Evolutionary conservation across 208 protist species (phyloP).

Genomic region (Leishmania tropica): DNA sequence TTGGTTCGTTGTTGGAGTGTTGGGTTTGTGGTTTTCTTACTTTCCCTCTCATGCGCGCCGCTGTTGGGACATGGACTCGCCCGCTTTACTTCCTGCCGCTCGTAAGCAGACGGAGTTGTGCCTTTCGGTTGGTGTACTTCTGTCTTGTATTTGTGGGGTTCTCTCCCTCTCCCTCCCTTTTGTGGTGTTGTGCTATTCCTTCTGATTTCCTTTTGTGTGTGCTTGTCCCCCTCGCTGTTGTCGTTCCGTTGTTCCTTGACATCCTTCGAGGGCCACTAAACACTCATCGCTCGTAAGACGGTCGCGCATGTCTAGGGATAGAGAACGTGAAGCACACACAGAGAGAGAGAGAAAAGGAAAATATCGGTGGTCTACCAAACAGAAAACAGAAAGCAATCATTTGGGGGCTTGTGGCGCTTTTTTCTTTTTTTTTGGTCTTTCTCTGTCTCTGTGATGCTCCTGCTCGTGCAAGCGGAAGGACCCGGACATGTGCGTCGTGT

Average conservation of each 20-base stretch:
- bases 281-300: too few relatives aligned
- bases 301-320: too few relatives aligned
- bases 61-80: background rate
- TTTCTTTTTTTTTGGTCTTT: too few relatives aligned
- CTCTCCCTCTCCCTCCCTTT: background rate
- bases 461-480: slow-evolving; percentile 8
- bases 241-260: background rate
- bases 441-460: background rate
- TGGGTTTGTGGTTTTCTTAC: too few relatives aligned
- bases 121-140: background rate
- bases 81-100: background rate
- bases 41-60: background rate
- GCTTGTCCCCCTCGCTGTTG: too few relatives aligned
- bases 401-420: too few relatives aligned
- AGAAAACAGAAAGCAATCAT: too few relatives aligned
- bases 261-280: too few relatives aligned
- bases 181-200: background rate
- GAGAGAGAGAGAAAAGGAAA: too few relatives aligned
- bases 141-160: background rate
- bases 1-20: background rate
- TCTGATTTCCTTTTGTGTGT: background rate
- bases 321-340: too few relatives aligned
- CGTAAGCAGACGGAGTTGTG: background rate
- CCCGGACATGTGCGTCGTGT: background rate
- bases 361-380: background rate